Percentiles rank a stretch among this genome's conserved stretches.
phyloP scores from a whole-genome alignment of 2,329 filamentous ascomycete genomes.

The Sporothrix humicola region DNA sequence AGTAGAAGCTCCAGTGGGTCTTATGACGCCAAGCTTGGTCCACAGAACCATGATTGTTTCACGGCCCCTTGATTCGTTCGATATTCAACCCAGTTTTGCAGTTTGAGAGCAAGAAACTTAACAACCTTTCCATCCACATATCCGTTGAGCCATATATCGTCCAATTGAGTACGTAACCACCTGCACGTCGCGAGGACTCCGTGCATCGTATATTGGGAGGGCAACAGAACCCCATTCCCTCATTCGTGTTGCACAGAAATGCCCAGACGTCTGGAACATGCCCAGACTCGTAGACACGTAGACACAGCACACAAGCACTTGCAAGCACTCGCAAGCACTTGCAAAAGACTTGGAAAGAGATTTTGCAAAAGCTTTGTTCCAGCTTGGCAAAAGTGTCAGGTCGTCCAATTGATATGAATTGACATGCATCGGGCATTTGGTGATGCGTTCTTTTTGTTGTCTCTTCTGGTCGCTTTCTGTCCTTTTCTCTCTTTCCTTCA shows the following conservation, averaged over 20 bases:
- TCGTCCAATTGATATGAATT: background rate
- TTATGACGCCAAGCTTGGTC: background rate
- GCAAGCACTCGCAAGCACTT: background rate
- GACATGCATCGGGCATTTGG: conserved; percentile 1
- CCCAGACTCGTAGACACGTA: background rate
- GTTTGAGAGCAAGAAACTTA: background rate
- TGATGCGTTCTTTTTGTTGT: background rate
- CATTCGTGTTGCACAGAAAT: background rate
- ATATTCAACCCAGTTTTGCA: background rate
- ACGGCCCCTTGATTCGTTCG: background rate
- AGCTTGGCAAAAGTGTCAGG: background rate
- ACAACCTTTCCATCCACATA: background rate
- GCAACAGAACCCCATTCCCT: background rate
- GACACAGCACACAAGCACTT: too few species aligned
- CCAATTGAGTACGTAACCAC: too few species aligned
- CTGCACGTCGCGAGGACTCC: too few species aligned
- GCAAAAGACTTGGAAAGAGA: background rate
- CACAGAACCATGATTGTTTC: background rate
- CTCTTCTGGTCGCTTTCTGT: background rate
- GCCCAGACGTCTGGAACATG: conserved; percentile 16
- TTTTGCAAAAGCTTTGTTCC: background rate
- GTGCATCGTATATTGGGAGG: background rate
- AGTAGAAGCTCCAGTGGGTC: background rate
- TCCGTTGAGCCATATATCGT: background rate
- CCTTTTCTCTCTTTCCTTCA: background rate